Evolutionary conservation across 306 rosid species (phyloP).

Genomic region (Vicia villosa): DNA sequence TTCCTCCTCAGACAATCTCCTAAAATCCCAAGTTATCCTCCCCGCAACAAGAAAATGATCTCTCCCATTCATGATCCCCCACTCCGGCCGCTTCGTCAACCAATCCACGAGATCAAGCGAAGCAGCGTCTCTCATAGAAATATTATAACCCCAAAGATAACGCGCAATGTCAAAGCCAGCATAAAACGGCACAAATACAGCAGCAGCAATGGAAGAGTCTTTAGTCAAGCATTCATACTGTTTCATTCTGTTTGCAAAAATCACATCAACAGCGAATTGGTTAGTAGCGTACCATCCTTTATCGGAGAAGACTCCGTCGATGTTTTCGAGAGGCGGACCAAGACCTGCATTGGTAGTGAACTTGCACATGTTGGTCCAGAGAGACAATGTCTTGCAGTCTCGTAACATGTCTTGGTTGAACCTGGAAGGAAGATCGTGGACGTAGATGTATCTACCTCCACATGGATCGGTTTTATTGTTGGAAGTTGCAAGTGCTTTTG

Average conservation of each 20-base stretch:
- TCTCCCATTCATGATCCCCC: constrained; percentile 85
- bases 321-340: constrained; percentile 89
- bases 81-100: constrained; percentile 81
- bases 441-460: constrained; percentile 81
- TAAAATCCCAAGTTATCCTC: constrained; percentile 96
- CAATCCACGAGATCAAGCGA: constrained; percentile 80
- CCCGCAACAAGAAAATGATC: constrained; percentile 99
- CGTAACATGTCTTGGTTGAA: constrained; percentile 90
- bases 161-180: constrained; percentile 97
- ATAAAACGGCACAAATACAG: constrained; percentile 93
- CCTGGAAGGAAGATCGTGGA: constrained; percentile 88
- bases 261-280: constrained; percentile 92
- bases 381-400: constrained; percentile 68
- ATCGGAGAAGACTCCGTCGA: constrained; percentile 74
- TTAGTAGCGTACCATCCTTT: constrained; percentile 95
- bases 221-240: constrained; percentile 83
- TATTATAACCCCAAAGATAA: constrained; percentile 91
- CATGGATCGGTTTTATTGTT: constrained; percentile 83
- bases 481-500: constrained; percentile 58
- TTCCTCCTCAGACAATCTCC: constrained; percentile 74
- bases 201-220: constrained; percentile 86
- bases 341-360: constrained; percentile 89
- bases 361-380: constrained; percentile 98
- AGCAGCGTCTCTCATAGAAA: constrained; percentile 79
- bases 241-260: constrained; percentile 86